Conservation (phyloP, 805 yeast genomes). For the Diddensiella transvaalensis region DNA sequence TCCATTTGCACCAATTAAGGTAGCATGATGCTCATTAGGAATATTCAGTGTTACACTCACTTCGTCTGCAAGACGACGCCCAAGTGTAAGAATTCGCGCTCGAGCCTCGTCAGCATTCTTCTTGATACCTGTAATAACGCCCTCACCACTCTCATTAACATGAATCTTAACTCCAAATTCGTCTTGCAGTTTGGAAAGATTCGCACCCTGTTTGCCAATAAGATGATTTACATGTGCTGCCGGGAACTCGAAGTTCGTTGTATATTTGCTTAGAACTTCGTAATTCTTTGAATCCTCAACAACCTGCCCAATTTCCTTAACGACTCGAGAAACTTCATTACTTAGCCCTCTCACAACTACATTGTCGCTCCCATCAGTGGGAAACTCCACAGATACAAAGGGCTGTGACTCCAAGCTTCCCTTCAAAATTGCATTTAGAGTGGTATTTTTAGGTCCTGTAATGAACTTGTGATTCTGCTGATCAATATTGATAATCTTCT, state of each 20-base stretch:
- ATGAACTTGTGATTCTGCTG: slow-evolving; percentile 55
- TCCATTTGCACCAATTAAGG: slow-evolving; percentile 81
- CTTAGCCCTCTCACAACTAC: slow-evolving; percentile 69
- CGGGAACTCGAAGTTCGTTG: slow-evolving; percentile 58
- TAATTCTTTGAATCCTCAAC: slow-evolving; percentile 54
- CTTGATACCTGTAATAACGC: slow-evolving; percentile 72
- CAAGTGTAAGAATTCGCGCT: slow-evolving; percentile 50
- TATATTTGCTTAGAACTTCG: slow-evolving; percentile 43
- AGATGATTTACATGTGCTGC: slow-evolving; percentile 65
- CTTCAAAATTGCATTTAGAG: slow-evolving; percentile 43
- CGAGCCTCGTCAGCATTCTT: slow-evolving; percentile 73
- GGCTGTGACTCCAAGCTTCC: slow-evolving; percentile 40
- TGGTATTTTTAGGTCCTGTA: slow-evolving; percentile 58
- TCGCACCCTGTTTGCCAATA: slow-evolving; percentile 86
- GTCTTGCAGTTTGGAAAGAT: slow-evolving; percentile 62
- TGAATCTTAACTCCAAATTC: slow-evolving; percentile 76
- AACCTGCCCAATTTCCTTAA: slow-evolving; percentile 49
- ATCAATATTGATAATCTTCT: slow-evolving; percentile 50
- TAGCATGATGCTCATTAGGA: slow-evolving; percentile 74
- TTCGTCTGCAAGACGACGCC: slow-evolving; percentile 83
- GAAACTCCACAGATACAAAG: slow-evolving; percentile 33
- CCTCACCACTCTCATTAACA: slow-evolving; percentile 54
- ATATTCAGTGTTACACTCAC: slow-evolving; percentile 58
- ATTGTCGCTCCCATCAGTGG: slow-evolving; percentile 39
- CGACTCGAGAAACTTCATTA: slow-evolving; percentile 53